Conservation (phyloP, 129 eudicot genomes). For the Flaveria trinervia region DNA sequence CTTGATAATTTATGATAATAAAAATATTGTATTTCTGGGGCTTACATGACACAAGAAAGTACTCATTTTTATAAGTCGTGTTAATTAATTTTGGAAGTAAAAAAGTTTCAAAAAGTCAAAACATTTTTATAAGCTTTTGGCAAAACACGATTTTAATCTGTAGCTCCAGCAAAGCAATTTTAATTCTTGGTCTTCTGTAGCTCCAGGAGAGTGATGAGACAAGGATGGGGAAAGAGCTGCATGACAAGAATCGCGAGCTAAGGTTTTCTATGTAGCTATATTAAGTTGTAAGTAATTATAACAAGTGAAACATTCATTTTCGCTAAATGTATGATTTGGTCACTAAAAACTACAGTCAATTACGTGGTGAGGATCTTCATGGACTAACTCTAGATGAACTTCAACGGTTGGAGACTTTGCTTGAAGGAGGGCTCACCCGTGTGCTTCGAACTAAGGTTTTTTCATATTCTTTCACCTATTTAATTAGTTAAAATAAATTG, state of each 20-base stretch:
- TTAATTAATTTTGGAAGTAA: too few relatives aligned
- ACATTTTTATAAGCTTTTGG: background rate
- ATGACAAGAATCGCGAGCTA: constrained; percentile 48
- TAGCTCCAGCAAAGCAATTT: too few relatives aligned
- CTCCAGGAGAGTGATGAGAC: constrained; percentile 42
- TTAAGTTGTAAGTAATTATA: background rate
- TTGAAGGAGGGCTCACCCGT: constrained; percentile 54
- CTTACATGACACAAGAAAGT: background rate
- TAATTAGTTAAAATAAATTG: too few relatives aligned
- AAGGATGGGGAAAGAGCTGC: constrained; percentile 47
- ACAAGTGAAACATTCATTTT: background rate
- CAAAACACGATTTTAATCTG: too few relatives aligned
- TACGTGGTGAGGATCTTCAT: constrained; percentile 67
- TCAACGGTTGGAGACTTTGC: constrained; percentile 52
- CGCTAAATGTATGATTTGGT: constrained; percentile 13
- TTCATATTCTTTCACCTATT: background rate
- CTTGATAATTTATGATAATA: background rate
- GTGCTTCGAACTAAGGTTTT: constrained; percentile 55
- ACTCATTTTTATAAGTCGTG: background rate
- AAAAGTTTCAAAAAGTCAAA: background rate
- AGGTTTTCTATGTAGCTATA: constrained; percentile 33
- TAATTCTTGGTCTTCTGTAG: constrained; percentile 16
- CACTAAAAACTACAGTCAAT: constrained; percentile 37
- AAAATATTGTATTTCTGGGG: background rate
- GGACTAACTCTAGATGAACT: constrained; percentile 59